Evolutionary conservation across 2,329 filamentous ascomycete species (phyloP), one percentile per base, ranked within the genome.

Genomic region (Rhexocercosporidium sp.): DNA sequence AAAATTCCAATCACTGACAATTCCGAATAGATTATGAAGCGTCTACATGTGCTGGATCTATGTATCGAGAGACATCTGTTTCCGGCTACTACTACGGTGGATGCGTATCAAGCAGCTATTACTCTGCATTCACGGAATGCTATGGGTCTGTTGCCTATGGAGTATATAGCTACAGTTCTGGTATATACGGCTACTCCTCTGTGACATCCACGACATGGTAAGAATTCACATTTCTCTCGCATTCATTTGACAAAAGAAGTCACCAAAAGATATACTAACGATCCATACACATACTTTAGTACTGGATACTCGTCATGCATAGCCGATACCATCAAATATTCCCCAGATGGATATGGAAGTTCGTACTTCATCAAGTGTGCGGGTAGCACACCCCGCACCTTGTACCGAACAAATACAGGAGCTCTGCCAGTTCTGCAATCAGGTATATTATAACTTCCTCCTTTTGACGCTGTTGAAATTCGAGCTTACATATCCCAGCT

Each of bases 321-420:
- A 22, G 29, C 34, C 11, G 29, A 57, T 18, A 57, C 34, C 16
- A 57, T 57, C 34, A 57, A 34, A 12, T 57, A 39, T 8, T 20
- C 34, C 20, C 53, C 34, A 1, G 47, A 57, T 37, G 29, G 34
- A 11, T 20, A 8, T 6, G n/a, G 18, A 12, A 34, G 29, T 7
- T 57, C 53, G 53, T 57, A 18, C 29, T 57, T 34, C 53, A 39
- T 39, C 18, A 34, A 57, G 29, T 57, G 53, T 57, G 53, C 53
- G 12, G 34, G 25, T 22, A 57, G 25, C 3, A 29, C 29, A 20
- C 53, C 53, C 6, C n/a, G 34, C 3, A 57, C 29, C 11, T 20
- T 57, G n/a, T 57, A 57, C 12, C 53, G 53, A 57, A 57, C 29
- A 37, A 57, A 37, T 12, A 34, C 34, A 57, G 53, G 16, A 57